Evolutionary conservation across 768 basidiomycete species (phyloP).

Genomic region (Podaxis pistillaris): DNA sequence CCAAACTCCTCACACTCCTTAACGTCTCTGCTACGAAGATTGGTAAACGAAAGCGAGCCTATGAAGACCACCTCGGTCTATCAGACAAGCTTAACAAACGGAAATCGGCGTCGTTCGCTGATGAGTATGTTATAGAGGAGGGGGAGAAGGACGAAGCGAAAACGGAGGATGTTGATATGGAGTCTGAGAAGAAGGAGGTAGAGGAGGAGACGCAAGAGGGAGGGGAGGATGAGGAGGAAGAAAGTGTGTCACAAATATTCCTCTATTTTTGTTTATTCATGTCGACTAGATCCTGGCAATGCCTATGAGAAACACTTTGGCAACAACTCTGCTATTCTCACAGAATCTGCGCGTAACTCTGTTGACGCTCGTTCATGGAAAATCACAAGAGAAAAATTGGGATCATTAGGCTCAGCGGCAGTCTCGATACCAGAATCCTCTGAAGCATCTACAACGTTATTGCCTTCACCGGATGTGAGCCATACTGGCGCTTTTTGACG

Average conservation of each 20-base stretch:
- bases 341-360: slow-evolving; percentile 45
- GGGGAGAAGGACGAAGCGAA: slow-evolving; percentile 19
- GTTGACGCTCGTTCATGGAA: slow-evolving; percentile 62
- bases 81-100: slow-evolving; percentile 71
- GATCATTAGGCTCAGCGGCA: slow-evolving; percentile 58
- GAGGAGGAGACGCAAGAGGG: slow-evolving; percentile 22
- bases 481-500: neutral
- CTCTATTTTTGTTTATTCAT: slow-evolving; percentile 7
- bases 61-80: slow-evolving; percentile 40
- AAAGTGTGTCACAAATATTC: slow-evolving; percentile 24
- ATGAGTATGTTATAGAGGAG: slow-evolving; percentile 11
- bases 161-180: slow-evolving; percentile 20
- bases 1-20: slow-evolving; percentile 80
- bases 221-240: slow-evolving; percentile 25
- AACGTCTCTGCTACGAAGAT: slow-evolving; percentile 85
- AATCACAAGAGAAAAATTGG: slow-evolving; percentile 42
- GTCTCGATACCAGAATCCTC: slow-evolving; percentile 47
- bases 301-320: slow-evolving; percentile 80
- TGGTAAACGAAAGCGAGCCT: slow-evolving; percentile 50
- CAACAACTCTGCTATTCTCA: slow-evolving; percentile 46
- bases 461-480: slow-evolving; percentile 31
- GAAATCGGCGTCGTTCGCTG: slow-evolving; percentile 38
- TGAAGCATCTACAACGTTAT: slow-evolving; percentile 25
- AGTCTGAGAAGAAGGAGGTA: slow-evolving; percentile 19
- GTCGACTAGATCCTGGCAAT: slow-evolving; percentile 27